These are phyloP conservation scores for Jackrogersella minutella DNA, from an alignment of 495 filamentous ascomycete genomes.

Conservation along the genomic window DNA sequence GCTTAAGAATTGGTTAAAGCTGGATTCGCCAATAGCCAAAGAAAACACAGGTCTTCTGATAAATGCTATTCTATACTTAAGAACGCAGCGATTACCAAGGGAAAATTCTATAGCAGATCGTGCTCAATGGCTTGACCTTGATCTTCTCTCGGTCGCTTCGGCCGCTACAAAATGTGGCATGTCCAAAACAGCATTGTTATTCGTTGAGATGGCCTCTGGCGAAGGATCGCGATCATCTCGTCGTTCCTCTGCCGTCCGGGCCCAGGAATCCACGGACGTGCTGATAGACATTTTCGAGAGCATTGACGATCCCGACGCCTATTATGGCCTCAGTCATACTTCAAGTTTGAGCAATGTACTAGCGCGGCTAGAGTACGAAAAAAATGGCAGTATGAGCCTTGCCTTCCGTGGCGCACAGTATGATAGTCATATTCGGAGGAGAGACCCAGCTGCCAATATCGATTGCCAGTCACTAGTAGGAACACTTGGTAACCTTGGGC, in stretches of 20 bases:
- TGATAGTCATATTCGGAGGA: constrained; percentile 77
- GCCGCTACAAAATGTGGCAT: constrained; percentile 85
- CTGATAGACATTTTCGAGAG: constrained; percentile 84
- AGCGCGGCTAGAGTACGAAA: constrained; percentile 88
- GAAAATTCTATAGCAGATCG: constrained; percentile 83
- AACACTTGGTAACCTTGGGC: constrained; percentile 69
- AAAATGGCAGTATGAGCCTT: constrained; percentile 84
- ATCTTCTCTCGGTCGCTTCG: constrained; percentile 73
- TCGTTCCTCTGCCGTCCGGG: constrained; percentile 68
- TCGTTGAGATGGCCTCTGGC: constrained; percentile 75
- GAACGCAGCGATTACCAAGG: constrained; percentile 75
- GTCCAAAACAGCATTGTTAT: constrained; percentile 84
- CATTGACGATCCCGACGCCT: constrained; percentile 94
- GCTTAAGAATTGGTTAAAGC: constrained; percentile 58
- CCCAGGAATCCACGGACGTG: constrained; percentile 68
- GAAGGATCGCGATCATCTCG: constrained; percentile 65
- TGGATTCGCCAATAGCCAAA: constrained; percentile 49
- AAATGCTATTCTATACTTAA: constrained; percentile 84
- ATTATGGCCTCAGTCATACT: constrained; percentile 88
- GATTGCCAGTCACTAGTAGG: constrained; percentile 65
- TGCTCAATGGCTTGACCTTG: constrained; percentile 83
- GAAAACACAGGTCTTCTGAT: constrained; percentile 69
- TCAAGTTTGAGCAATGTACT: constrained; percentile 78
- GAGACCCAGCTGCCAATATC: constrained; percentile 47
- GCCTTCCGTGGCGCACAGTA: constrained; percentile 91